phyloP scores from a whole-genome alignment of 2,329 filamentous ascomycete species.

The Nemania serpens region DNA sequence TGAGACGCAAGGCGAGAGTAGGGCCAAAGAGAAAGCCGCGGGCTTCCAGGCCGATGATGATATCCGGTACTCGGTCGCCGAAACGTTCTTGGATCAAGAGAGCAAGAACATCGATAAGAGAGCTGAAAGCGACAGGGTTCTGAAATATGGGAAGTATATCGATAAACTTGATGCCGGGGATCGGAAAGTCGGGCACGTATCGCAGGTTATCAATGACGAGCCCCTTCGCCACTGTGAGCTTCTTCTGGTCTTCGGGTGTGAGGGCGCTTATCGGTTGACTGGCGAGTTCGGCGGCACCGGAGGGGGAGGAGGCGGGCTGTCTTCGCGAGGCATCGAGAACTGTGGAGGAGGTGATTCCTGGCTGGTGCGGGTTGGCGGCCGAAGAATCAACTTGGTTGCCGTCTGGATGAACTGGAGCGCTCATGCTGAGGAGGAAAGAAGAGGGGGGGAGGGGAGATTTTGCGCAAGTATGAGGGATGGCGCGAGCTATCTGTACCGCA shows the following conservation, averaged over 20 bases:
- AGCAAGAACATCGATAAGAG: constrained; percentile 82
- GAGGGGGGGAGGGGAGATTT: constrained; percentile 34
- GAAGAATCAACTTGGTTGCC: constrained; percentile 44
- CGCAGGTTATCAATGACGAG: constrained; percentile 73
- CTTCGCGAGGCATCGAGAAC: constrained; percentile 64
- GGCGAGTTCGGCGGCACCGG: constrained; percentile 68
- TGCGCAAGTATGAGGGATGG: constrained; percentile 36
- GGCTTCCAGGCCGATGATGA: constrained; percentile 91
- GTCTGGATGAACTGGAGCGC: constrained; percentile 41
- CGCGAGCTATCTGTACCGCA: constrained; percentile 37
- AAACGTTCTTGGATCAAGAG: constrained; percentile 74
- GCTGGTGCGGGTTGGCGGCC: constrained; percentile 42
- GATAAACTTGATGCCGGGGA: constrained; percentile 91
- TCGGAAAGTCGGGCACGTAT: constrained; percentile 90
- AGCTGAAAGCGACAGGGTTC: constrained; percentile 71
- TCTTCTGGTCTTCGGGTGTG: constrained; percentile 37
- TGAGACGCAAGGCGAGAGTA: constrained; percentile 79
- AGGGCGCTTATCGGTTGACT: constrained; percentile 63
- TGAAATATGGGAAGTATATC: constrained; percentile 97
- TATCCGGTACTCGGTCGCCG: constrained; percentile 71
- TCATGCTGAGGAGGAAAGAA: constrained; percentile 45
- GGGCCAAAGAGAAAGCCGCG: constrained; percentile 96
- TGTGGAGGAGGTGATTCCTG: constrained; percentile 39
- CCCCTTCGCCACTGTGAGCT: constrained; percentile 40
- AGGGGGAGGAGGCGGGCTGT: constrained; percentile 65